phyloP scores from a whole-genome alignment of 176 grass and related monocot species.

The Bromus sterilis region DNA sequence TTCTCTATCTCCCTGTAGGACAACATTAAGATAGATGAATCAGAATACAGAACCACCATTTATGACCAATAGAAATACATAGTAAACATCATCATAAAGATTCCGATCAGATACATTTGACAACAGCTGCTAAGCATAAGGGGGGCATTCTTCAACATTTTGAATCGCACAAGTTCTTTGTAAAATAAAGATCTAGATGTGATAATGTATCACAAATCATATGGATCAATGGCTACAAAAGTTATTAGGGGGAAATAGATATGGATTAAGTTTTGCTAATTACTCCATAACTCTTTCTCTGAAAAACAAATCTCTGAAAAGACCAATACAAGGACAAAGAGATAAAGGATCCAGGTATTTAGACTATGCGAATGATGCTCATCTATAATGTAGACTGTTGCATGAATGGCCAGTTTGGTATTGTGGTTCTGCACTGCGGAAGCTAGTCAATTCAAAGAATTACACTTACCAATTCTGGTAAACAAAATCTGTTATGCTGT shows the following conservation, averaged over 20 bases:
- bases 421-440: neutral
- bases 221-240: neutral
- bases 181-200: neutral
- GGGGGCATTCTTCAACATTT: neutral
- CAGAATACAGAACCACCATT: neutral
- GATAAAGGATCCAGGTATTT: neutral
- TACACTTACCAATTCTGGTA: neutral
- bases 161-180: neutral
- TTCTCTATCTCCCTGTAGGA: slow-evolving; percentile 78
- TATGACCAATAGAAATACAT: neutral
- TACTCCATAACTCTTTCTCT: neutral
- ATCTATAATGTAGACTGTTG: neutral
- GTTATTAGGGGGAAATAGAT: neutral
- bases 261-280: neutral
- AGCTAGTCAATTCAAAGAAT: neutral
- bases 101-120: neutral
- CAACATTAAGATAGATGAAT: neutral
- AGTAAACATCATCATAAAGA: neutral
- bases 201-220: neutral
- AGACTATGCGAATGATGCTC: neutral
- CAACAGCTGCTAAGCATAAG: neutral
- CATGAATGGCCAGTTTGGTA: neutral
- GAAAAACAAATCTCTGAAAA: neutral
- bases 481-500: neutral
- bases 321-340: neutral